Conservation (phyloP, 75 land plant genomes). For the Isoetes taiwanensis region DNA sequence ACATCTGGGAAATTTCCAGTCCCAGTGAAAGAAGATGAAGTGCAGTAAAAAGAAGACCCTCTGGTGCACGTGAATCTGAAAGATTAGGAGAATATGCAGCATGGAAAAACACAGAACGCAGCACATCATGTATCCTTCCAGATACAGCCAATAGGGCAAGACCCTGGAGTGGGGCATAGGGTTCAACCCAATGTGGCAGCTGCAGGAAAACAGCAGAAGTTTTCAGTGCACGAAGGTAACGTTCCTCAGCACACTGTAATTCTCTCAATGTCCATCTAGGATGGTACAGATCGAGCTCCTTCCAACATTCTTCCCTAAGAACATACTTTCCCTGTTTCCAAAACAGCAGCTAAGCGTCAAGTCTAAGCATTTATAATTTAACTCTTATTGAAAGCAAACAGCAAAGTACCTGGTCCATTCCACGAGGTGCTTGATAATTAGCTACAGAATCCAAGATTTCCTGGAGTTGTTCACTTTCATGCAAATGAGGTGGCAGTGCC, state of each 20-base stretch:
- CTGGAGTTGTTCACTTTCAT: slow-evolving; percentile 56
- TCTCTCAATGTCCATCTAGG: slow-evolving; percentile 84
- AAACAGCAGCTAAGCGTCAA: background rate
- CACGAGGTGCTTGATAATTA: slow-evolving; percentile 66
- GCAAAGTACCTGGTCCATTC: slow-evolving; percentile 70
- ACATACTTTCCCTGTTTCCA: slow-evolving; percentile 68
- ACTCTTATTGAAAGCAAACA: background rate
- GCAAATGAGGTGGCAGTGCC: slow-evolving; percentile 70
- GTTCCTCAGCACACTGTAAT: slow-evolving; percentile 83
- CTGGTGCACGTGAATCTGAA: slow-evolving; percentile 68
- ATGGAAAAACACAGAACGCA: slow-evolving; percentile 65
- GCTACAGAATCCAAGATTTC: slow-evolving; percentile 52
- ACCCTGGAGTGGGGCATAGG: slow-evolving; percentile 40
- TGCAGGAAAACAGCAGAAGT: slow-evolving; percentile 56
- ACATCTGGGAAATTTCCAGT: slow-evolving; percentile 47
- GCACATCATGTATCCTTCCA: slow-evolving; percentile 31
- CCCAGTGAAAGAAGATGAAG: slow-evolving; percentile 72
- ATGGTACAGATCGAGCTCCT: slow-evolving; percentile 82
- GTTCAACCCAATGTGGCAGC: slow-evolving; percentile 67
- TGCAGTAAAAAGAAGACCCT: slow-evolving; percentile 60
- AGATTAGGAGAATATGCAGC: slow-evolving; percentile 40
- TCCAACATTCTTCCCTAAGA: slow-evolving; percentile 56
- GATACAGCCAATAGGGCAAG: slow-evolving; percentile 54
- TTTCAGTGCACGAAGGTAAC: slow-evolving; percentile 55
- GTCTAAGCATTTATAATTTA: background rate